phyloP scores from a whole-genome alignment of 176 grass and related monocot genomes.

The Miscanthus lutarioriparius region DNA sequence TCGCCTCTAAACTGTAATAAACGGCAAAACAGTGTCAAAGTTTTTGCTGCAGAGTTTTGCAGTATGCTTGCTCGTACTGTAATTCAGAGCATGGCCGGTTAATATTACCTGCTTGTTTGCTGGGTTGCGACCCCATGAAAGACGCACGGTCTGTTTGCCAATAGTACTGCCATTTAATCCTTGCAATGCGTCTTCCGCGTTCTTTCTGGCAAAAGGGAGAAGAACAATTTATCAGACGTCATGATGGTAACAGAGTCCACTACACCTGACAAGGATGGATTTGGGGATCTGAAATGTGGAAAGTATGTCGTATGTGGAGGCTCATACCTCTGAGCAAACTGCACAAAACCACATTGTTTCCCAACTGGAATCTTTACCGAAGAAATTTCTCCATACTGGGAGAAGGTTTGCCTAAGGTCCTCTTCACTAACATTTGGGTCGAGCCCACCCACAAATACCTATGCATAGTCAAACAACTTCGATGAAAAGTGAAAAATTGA shows the following conservation, averaged over 20 bases:
- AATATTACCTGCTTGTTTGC: slow-evolving; percentile 80
- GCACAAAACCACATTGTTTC: slow-evolving; percentile 94
- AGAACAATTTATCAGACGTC: not conserved
- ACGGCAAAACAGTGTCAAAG: slow-evolving; percentile 5
- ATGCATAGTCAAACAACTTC: slow-evolving; percentile 17
- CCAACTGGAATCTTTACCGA: slow-evolving; percentile 93
- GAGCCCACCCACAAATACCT: slow-evolving; percentile 99
- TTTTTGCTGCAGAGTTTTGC: not conserved
- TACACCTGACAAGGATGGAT: not conserved
- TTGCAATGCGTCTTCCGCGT: slow-evolving; percentile 93
- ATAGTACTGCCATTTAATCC: slow-evolving; percentile 74
- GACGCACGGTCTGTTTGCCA: slow-evolving; percentile 82
- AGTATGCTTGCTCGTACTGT: too few relatives aligned
- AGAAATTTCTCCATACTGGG: slow-evolving; percentile 83
- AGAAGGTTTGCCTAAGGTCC: slow-evolving; percentile 79
- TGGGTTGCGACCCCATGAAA: slow-evolving; percentile 96
- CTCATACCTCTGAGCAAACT: slow-evolving; percentile 83
- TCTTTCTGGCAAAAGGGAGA: slow-evolving; percentile 47
- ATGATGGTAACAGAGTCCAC: not conserved
- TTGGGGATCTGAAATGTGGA: not conserved
- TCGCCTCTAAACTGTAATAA: slow-evolving; percentile 63
- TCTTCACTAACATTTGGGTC: slow-evolving; percentile 88
- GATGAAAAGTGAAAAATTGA: slow-evolving; percentile 17
- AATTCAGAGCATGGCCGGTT: too few relatives aligned
- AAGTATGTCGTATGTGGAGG: not conserved